Base-by-base conservation (phyloP, 441 rosid species). In the Corymbia calophylla region DNA sequence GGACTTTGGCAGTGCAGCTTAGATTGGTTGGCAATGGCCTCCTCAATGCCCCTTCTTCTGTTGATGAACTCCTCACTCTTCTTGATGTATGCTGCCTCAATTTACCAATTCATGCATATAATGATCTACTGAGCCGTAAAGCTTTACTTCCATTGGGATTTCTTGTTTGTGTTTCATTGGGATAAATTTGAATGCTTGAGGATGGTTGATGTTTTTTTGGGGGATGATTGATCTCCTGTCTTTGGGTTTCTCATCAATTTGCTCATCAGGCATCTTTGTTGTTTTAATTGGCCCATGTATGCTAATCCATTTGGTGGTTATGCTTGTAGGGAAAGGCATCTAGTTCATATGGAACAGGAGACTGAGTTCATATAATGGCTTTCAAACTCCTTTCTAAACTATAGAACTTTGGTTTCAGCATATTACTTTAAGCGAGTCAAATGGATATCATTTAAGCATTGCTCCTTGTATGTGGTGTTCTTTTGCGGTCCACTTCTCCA, bases 21-120 rank as follows among this genome's bases (percentile, higher is more conserved):
- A 70, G 81, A 70, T 70, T 10, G 81, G 81, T 70, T 70, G 81
- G 81, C 81, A 35, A 70, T 70, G 81, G 81, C 81, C 81, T 70
- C 21, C 81, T 35, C 48, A 70, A 70, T 35, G 81, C 81, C 81
- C 81, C 81, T 70, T 35, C 81, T 70, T 70, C 81, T 70, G 27
- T 35, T 35, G 81, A 70, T 3, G 27, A 70, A 35, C 81, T 70
- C 48, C 81, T 35, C 48, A 35, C 44, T 70, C 48, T 70, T 70
- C 81, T 70, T 35, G 81, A 70, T 70, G 81, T 70, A 70, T 35
- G 81, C 27, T 70, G 48, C 25, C 81, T 21, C 1, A 3, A 70
- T 70, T 35, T 70, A 19, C 81, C 81, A 35, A 19, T 35, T 70
- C 48, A 19, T 70, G 48, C 48, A 10, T 35, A 66, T 66, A 9